Base-by-base conservation (phyloP, 495 filamentous ascomycete genomes). In the Neurospora hispaniola region DNA sequence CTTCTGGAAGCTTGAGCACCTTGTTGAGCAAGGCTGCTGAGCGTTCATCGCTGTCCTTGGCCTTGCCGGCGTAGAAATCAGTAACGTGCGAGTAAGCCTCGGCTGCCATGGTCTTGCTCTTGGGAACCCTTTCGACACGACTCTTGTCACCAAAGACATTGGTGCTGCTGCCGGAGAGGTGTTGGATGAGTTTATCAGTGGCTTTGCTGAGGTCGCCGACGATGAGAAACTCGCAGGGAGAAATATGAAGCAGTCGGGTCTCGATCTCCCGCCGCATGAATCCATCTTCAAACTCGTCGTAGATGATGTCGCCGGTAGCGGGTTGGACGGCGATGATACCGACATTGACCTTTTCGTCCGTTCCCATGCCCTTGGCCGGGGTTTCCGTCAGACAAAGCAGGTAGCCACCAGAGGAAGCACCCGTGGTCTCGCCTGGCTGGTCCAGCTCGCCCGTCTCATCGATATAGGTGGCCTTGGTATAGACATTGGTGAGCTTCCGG, bases 221-320 rank as follows among this genome's bases (percentile, higher is more conserved):
- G 42, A 98, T 92, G n/a, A 99, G 82, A 75, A 98, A 91, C 82
- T 99, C 96, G 81, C 96, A 97, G 1, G 96, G 96, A 2, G 94
- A 92, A 74, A 99, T 96, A 79, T 99, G 96, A 20, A 99, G 85
- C 31, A 99, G 83, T 48, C 96, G 86, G 0, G 96, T 98, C 82
- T 99, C 96, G 68, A 98, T 92, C 78, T 99, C 96, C 72, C 92
- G 93, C 59, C 96, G 87, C 96, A 98, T 99, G 82, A 98, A 99
- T 3, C 96, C 94, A 77, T 99, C 96, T 76, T 98, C 93, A 75
- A 99, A 99, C 59, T 92, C 90, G 78, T 99, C 96, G 75, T 98
- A 96, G 72, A 98, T 93, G 73, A 99, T 92, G 77, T 98, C 96
- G 62, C 96, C 96, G 0, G 96, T 98, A 0, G 93, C 91, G 31